Evolutionary conservation across 495 filamentous ascomycete species (phyloP), one percentile per base, ranked within the genome.

Genomic region (Podospora bellae-mahoneyi): DNA sequence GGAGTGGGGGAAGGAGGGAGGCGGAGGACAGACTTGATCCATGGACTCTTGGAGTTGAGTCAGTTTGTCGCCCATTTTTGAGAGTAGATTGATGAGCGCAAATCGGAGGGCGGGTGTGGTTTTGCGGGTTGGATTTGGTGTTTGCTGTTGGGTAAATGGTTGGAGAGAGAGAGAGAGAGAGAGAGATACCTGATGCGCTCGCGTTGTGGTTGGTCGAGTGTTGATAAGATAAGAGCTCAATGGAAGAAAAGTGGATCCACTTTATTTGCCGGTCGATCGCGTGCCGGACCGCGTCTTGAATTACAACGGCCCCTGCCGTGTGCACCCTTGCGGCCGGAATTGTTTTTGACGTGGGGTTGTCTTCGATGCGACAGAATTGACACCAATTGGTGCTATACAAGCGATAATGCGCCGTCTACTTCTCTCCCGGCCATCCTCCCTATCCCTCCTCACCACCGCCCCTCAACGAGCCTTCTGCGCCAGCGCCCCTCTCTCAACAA

Each of bases 41-140:
- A 96, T 89, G 76, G 92, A 91, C 77, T 96, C 93, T 82, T 99
- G 95, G 55, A 99, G 85, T 76, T 97, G 94, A 4, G 95, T 97
- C 54, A 99, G 86, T 57, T 90, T 86, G 78, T 99, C 95, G 0
- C 90, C 91, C 94, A 97, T 97, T 65, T 65, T 60, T 81, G 53
- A 48, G 10, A 28, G 20, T 6, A 32, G 26, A 56, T 20, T 30
- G 20, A 32, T 27, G 55, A 55, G 55, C 28, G 13, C 39, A 48
- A 48, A 10, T 10, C 2, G 39, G 15, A 16, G 13, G 15, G 15
- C 0, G 13, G 15, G 39, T 16, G 39, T 16, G 9, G 9, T 48
- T 48, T 48, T 10, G 39, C 2, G 39, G 39, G 9, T 13, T 13
- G 39, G 10, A 16, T 48, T 10, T 48, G 39, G 39, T 10, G 7